phyloP scores from a whole-genome alignment of 768 basidiomycete genomes.

The Trametes punicea region DNA sequence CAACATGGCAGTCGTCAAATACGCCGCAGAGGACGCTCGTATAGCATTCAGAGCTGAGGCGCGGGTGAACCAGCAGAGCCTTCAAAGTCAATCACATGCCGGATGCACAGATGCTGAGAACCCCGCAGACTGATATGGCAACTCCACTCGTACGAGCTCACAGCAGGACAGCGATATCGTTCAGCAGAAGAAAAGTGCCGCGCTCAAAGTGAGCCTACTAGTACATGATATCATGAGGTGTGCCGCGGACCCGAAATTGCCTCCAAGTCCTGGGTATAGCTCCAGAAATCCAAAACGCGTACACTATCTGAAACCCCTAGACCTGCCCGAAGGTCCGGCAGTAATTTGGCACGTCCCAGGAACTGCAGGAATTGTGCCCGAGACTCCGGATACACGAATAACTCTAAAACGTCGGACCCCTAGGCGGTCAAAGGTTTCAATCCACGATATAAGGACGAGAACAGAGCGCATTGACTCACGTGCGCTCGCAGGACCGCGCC shows the following conservation, averaged over 20 bases:
- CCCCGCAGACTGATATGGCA: neutral
- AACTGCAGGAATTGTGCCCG: conserved; percentile 62
- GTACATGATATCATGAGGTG: neutral
- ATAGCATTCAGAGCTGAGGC: neutral
- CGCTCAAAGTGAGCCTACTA: no score
- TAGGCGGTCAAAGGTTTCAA: conserved; percentile 25
- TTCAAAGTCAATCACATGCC: neutral
- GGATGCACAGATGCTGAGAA: neutral
- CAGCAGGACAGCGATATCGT: neutral
- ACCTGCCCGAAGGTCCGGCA: conserved; percentile 28
- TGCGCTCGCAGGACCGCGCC: conserved; percentile 51
- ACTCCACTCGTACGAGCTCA: neutral
- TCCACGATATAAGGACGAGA: neutral
- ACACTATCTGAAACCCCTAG: conserved; percentile 21
- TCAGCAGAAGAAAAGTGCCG: no score
- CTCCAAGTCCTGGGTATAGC: conserved; percentile 39
- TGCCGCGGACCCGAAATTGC: neutral
- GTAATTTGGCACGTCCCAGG: conserved; percentile 44
- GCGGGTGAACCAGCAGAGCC: neutral
- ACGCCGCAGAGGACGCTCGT: neutral
- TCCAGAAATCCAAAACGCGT: conserved; percentile 60
- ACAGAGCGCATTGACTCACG: conserved; percentile 41
- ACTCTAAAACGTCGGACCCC: conserved; percentile 53
- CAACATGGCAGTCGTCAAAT: conserved; percentile 1
- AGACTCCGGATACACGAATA: conserved; percentile 75